Base-by-base conservation (phyloP, 768 basidiomycete genomes). In the Hemileccinum rubropunctum region DNA sequence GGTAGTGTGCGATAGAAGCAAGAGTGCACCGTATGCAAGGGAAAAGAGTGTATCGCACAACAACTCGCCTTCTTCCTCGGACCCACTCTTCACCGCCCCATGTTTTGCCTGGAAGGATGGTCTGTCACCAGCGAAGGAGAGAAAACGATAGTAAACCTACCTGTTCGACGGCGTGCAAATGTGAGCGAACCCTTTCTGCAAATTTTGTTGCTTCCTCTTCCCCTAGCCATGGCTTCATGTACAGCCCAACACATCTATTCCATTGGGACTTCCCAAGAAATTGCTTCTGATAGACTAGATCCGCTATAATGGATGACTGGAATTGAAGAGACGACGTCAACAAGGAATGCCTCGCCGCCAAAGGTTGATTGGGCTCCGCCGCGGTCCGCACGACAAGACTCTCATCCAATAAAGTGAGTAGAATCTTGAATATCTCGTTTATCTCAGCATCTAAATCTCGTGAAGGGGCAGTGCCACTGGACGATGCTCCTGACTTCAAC, bases 11-110 rank as follows among this genome's bases (percentile, higher is more conserved):
- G 95, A 98, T 57, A 98, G 81, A 54, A 98, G 81, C 8, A 98
- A 78, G 41, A 98, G 80, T 44, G 95, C 91, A 58, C 95, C 95
- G 65, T 98, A 98, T 17, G 95, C 94, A 53, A 98, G 78, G 21
- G 94, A 97, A 74, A 98, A 98, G 37, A 93, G 79, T 1, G 94
- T 94, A 66, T 98, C 86, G 64, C 93, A 94, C 40, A 97, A 75
- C 39, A 95, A 70, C 65, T 94, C 91, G 52, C 86, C 93, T 69
- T 91, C 91, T 49, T 83, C 84, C 28, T 78, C 73, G 34, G 73
- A 69, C 27, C 70, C 76, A 55, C 68, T 63, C 17, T 66, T 48
- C 26, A 64, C 65, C 41, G 68, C 66, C 15, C 79, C 75, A 60
- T 80, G 69, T 63, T 87, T 90, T 13, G 80, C 81, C 84, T 88